Base-by-base conservation (phyloP, 805 yeast genomes). In the Kuraishia hungarica region DNA sequence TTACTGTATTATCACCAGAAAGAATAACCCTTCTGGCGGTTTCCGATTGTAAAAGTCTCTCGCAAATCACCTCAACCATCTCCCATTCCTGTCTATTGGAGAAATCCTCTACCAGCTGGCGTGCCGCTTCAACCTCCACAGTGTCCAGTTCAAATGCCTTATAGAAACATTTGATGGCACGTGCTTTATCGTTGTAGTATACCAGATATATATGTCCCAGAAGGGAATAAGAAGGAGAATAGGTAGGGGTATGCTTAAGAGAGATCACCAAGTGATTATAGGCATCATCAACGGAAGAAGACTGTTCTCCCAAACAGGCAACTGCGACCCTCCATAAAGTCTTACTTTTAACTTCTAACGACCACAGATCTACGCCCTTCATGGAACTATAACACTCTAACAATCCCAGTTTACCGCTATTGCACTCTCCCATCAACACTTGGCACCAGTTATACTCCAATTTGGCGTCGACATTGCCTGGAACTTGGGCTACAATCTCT, bases 91-190 rank as follows among this genome's bases (percentile, higher is more conserved):
- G 72, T 17, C 75, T 72, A 2, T 72, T 71, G 1, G 96, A 77
- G 61, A 90, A 84, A n/a, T 82, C 84, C 24, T 79, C 77, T 3
- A 89, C 89, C 55, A 94, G 75, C 57, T 81, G 80, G 60, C 78
- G 77, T 0, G 96, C 96, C 1, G 99, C 89, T 1, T 69, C 71
- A 8, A 87, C 70, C 64, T 94, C 96, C 15, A 86, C 80, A 0
- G 85, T 78, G 67, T 91, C 94, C 29, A 93, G 70, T 63, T 93
- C 97, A 65, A 93, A 88, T 0, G 98, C 97, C 63, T 85, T 89
- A 66, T 86, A 83, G 66, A 86, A 93, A 67, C 97, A 91, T 65
- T 89, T 90, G 54, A 84, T 83, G 0, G 97, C 96, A 51, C 94
- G 79, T 0, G 72, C 71, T 26, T 69, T 65, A 63, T 91, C 97